Base-by-base conservation (phyloP, 495 filamentous ascomycete genomes). In the Penicillium salamii region DNA sequence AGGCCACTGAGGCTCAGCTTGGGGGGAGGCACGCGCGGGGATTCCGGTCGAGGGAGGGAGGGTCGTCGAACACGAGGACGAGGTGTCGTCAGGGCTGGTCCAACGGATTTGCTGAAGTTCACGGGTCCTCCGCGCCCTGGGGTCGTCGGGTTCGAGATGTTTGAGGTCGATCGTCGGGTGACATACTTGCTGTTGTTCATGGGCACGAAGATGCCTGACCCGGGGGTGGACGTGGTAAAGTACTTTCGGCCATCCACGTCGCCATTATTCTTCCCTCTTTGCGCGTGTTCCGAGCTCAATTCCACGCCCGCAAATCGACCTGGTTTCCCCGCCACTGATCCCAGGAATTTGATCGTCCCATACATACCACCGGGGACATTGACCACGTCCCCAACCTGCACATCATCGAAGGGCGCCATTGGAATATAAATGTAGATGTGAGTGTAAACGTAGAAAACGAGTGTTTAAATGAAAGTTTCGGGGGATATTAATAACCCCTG, bases 241-340 rank as follows among this genome's bases (percentile, higher is more conserved):
- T 98, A 98, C 37, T 67, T 69, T 33, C 63, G 64, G 19, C 93
- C 95, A 53, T 99, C 93, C 39, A 99, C 95, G 71, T 95, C 92
- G 29, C 93, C 93, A 57, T 78, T 92, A 62, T 99, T 99, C 75
- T 99, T 98, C 26, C 93, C 93, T 60, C 88, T 80, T 28, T 76
- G 66, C 36, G 92, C 85, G 64, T 82, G 90, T 53, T 95, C 89
- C 43, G 79, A 71, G 55, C 87, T 84, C 52, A 99, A 73, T 66
- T 99, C 95, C 36, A 99, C 89, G n/a, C 93, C 93, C 20, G 87
- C 91, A 75, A 97, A 99, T 11, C 81, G 78, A 32, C 93, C 93
- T 42, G 87, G 89, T 74, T 96, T 96, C 46, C 91, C 92, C 40
- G 83, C 81, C 26, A 99, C 91, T 31, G 72, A 72, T 4, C 93